These are phyloP conservation scores for Malus sieversii DNA, from an alignment of 306 rosid genomes.

Conservation along the genomic window DNA sequence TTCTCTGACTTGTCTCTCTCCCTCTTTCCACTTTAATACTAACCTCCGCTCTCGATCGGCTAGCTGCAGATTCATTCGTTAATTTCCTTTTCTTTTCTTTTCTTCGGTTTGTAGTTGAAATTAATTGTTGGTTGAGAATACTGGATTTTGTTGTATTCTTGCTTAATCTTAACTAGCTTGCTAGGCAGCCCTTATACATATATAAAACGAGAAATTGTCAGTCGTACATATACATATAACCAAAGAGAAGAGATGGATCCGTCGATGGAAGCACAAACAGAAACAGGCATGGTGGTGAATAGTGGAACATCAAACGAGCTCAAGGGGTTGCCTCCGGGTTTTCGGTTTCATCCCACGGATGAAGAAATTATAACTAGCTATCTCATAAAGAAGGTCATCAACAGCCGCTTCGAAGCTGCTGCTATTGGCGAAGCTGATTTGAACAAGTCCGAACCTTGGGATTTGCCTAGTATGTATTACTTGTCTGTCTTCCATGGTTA, in stretches of 20 bases:
- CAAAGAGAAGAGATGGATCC: background rate
- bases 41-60: background rate
- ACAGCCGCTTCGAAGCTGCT: slow-evolving; percentile 53
- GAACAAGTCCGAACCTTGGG: slow-evolving; percentile 94
- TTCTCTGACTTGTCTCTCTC: background rate
- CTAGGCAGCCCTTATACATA: background rate
- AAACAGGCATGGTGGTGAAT: slow-evolving; percentile 35
- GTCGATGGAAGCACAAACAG: background rate
- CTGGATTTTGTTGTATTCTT: background rate
- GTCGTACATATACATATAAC: background rate
- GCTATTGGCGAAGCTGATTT: slow-evolving; percentile 92
- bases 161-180: background rate
- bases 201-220: background rate
- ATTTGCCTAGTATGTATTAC: slow-evolving; percentile 59
- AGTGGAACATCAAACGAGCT: slow-evolving; percentile 30
- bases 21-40: background rate
- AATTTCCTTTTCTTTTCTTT: background rate
- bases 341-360: slow-evolving; percentile 89
- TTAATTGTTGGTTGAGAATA: background rate
- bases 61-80: background rate
- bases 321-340: slow-evolving; percentile 82
- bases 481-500: background rate
- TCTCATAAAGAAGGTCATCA: slow-evolving; percentile 53
- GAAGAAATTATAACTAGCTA: slow-evolving; percentile 68
- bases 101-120: background rate